Percentiles rank a stretch among this genome's conserved stretches.
Evolutionary conservation across 2,329 filamentous ascomycete species (phyloP).

Genomic region (Colletotrichum tofieldiae): DNA sequence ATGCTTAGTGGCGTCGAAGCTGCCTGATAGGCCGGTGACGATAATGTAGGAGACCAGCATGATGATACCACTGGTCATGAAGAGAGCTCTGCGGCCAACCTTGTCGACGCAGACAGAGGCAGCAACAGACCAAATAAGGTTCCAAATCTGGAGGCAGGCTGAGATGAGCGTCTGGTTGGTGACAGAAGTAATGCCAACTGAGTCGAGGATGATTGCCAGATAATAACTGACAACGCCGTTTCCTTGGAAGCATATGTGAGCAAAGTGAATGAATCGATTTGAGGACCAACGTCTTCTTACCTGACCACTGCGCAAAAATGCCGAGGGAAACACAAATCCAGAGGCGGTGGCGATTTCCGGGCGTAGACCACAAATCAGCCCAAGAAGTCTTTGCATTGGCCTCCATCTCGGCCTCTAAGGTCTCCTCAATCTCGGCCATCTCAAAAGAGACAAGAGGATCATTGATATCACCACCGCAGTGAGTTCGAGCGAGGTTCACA

Average conservation of each 20-base stretch:
- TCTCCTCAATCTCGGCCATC: constrained; percentile 46
- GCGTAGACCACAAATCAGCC: constrained; percentile 43
- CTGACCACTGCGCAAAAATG: constrained; percentile 49
- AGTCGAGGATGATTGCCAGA: constrained; percentile 52
- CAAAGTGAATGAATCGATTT: background rate
- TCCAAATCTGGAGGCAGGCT: constrained; percentile 36
- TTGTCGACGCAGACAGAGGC: constrained; percentile 30
- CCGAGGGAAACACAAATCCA: constrained; percentile 50
- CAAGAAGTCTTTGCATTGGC: constrained; percentile 15
- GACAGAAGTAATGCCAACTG: constrained; percentile 48
- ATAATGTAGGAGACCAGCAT: constrained; percentile 36
- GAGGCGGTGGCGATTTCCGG: constrained; percentile 49
- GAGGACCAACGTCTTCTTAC: background rate
- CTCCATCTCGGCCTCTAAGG: constrained; percentile 44
- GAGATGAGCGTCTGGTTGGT: constrained; percentile 56
- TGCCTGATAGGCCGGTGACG: constrained; percentile 30
- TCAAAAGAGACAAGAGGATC: constrained; percentile 44
- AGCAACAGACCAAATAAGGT: constrained; percentile 27
- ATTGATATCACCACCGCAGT: constrained; percentile 47
- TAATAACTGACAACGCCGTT: constrained; percentile 69
- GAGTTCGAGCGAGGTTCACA: constrained; percentile 46
- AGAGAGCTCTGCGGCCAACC: background rate
- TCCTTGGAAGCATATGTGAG: constrained; percentile 50
- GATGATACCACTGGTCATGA: constrained; percentile 8
- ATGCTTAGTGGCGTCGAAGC: constrained; percentile 44